A percentile compares a stretch with the other conserved stretches of the same genome.
phyloP scores from a whole-genome alignment of 495 filamentous ascomycete species.

The Penicillium robsamsonii region DNA sequence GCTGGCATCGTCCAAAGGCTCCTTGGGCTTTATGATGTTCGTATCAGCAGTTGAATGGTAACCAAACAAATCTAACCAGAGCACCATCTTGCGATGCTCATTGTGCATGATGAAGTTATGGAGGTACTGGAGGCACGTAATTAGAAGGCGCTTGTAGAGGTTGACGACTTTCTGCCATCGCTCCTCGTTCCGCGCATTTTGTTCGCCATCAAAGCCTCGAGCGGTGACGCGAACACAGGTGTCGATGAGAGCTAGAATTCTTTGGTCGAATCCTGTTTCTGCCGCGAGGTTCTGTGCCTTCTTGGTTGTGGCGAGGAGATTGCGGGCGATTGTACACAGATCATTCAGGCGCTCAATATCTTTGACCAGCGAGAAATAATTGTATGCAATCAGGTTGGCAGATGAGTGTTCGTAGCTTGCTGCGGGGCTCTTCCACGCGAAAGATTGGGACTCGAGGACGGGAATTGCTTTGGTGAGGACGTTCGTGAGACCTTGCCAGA shows the following conservation, averaged over 20 bases:
- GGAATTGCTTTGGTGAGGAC: slow-evolving; percentile 60
- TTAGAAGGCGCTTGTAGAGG: slow-evolving; percentile 79
- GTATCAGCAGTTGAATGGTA: slow-evolving; percentile 55
- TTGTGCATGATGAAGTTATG: slow-evolving; percentile 93
- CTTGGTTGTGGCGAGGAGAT: slow-evolving; percentile 78
- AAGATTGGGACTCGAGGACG: slow-evolving; percentile 61
- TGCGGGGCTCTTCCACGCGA: slow-evolving; percentile 56
- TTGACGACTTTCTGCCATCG: slow-evolving; percentile 75
- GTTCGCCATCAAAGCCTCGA: slow-evolving; percentile 82
- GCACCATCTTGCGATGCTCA: slow-evolving; percentile 83
- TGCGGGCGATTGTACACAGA: slow-evolving; percentile 78
- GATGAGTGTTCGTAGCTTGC: slow-evolving; percentile 56
- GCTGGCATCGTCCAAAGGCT: slow-evolving; percentile 40
- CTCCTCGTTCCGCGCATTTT: slow-evolving; percentile 60
- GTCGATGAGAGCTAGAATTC: slow-evolving; percentile 79
- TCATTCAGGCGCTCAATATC: slow-evolving; percentile 84
- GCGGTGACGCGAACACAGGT: slow-evolving; percentile 85
- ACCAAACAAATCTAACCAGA: slow-evolving; percentile 86
- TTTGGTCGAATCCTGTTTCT: slow-evolving; percentile 71
- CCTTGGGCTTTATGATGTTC: slow-evolving; percentile 49
- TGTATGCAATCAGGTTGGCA: slow-evolving; percentile 72
- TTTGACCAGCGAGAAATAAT: slow-evolving; percentile 70
- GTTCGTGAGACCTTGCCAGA: slow-evolving; percentile 67
- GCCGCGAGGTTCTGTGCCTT: slow-evolving; percentile 84
- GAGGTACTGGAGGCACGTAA: slow-evolving; percentile 84